Evolutionary conservation across 495 filamentous ascomycete species (phyloP).

Genomic region (Trichocladium uniseriatum): DNA sequence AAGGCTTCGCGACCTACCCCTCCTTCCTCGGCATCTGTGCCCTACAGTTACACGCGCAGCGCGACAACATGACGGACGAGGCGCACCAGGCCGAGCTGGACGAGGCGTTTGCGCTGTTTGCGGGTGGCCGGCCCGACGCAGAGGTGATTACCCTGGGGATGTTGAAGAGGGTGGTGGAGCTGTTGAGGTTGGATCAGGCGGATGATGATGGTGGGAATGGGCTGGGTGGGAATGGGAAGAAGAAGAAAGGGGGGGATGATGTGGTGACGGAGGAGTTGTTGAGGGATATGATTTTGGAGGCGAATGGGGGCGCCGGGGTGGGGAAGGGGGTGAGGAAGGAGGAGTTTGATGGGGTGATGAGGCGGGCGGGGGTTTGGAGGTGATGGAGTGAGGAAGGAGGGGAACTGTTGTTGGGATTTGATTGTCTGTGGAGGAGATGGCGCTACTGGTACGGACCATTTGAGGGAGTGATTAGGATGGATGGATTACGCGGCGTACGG

Average conservation of each 20-base stretch:
- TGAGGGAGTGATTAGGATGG: no score
- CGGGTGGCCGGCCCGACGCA: slow-evolving; percentile 19
- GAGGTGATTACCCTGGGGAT: slow-evolving; percentile 61
- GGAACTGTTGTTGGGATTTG: neutral
- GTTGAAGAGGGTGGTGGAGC: slow-evolving; percentile 67
- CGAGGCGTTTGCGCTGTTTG: slow-evolving; percentile 70
- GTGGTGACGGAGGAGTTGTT: slow-evolving; percentile 74
- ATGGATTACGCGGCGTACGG: no score
- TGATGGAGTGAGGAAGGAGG: slow-evolving; percentile 17
- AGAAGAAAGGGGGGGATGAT: neutral
- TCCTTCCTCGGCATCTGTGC: slow-evolving; percentile 79
- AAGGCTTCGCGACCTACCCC: slow-evolving; percentile 64
- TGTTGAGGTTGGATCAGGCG: slow-evolving; percentile 67
- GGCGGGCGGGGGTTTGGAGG: slow-evolving; percentile 69
- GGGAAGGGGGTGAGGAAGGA: slow-evolving; percentile 61
- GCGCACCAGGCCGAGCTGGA: slow-evolving; percentile 57
- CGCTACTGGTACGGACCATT: no score
- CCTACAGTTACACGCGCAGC: slow-evolving; percentile 58
- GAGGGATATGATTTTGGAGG: slow-evolving; percentile 88
- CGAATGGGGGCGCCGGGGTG: slow-evolving; percentile 69
- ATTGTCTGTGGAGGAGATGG: neutral
- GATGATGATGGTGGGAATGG: neutral
- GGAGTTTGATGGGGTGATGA: slow-evolving; percentile 83
- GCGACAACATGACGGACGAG: slow-evolving; percentile 41
- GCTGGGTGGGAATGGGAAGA: neutral